Percentiles rank a stretch among this genome's conserved stretches.
phyloP scores from a whole-genome alignment of 768 basidiomycete genomes.

The Boletus rubroflammeus region DNA sequence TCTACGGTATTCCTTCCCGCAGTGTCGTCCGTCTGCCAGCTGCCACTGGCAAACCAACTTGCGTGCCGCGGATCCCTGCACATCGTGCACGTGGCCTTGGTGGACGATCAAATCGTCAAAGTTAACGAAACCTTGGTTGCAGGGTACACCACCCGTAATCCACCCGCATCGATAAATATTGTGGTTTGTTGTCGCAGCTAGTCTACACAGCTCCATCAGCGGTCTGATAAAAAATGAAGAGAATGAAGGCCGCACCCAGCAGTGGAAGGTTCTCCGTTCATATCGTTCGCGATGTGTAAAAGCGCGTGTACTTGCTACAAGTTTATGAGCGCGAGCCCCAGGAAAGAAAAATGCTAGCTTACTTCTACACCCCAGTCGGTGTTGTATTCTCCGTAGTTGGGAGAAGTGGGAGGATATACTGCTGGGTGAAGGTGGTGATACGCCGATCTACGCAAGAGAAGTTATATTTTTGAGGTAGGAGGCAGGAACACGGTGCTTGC shows the following conservation, averaged over 20 bases:
- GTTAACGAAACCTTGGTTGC: background rate
- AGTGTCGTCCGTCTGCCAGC: background rate
- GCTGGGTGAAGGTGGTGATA: background rate
- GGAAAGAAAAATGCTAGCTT: background rate
- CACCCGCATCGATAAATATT: background rate
- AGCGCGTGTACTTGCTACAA: conserved; percentile 4
- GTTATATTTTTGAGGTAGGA: background rate
- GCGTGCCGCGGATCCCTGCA: background rate
- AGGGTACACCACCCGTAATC: background rate
- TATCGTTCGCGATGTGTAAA: background rate
- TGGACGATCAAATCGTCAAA: conserved; percentile 11
- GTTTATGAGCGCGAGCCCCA: background rate
- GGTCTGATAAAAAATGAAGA: background rate
- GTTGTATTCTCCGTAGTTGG: background rate
- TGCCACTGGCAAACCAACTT: conserved; percentile 7
- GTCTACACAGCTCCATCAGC: conserved; percentile 1
- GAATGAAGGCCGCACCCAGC: background rate
- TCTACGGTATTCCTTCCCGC: background rate
- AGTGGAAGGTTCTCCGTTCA: background rate
- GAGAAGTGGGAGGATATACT: background rate
- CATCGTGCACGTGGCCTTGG: background rate
- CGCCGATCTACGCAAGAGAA: background rate
- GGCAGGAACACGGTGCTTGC: background rate
- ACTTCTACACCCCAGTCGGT: conserved; percentile 4
- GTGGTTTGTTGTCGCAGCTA: background rate